phyloP scores from a whole-genome alignment of 164 flowering plant genomes.

The Tinospora cordifolia region DNA sequence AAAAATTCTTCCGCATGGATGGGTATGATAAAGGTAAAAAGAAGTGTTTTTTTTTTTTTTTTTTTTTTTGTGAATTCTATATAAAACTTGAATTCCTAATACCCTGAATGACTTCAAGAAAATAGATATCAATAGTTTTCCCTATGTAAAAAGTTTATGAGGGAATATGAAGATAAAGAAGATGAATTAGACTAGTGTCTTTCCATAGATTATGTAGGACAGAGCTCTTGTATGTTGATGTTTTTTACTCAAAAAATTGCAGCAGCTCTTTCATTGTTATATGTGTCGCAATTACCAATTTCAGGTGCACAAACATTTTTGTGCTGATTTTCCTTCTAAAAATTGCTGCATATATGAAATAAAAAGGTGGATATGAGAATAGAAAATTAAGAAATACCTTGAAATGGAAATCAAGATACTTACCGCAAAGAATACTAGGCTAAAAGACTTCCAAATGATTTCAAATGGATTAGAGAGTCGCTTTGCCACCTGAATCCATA shows the following conservation, averaged over 20 bases:
- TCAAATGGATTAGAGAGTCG: constrained; percentile 78
- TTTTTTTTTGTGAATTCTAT: neutral
- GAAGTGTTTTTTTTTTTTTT: neutral
- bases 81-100: neutral
- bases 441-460: constrained; percentile 89
- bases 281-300: neutral
- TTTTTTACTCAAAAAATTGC: neutral
- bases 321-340: neutral
- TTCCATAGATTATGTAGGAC: neutral
- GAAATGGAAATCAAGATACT: constrained; percentile 25
- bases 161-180: too few relatives aligned
- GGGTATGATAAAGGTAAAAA: neutral
- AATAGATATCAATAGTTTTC: too few relatives aligned
- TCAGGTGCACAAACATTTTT: neutral
- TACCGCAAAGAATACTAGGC: constrained; percentile 92
- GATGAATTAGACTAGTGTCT: too few relatives aligned
- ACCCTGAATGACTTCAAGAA: neutral
- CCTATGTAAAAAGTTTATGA: too few relatives aligned
- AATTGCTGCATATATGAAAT: neutral
- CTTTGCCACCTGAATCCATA: constrained; percentile 48
- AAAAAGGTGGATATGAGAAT: neutral
- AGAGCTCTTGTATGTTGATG: neutral
- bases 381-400: neutral
- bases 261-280: neutral
- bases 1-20: neutral